Conservation (phyloP, 345 rosid species). For the Linum usitatissimum region DNA sequence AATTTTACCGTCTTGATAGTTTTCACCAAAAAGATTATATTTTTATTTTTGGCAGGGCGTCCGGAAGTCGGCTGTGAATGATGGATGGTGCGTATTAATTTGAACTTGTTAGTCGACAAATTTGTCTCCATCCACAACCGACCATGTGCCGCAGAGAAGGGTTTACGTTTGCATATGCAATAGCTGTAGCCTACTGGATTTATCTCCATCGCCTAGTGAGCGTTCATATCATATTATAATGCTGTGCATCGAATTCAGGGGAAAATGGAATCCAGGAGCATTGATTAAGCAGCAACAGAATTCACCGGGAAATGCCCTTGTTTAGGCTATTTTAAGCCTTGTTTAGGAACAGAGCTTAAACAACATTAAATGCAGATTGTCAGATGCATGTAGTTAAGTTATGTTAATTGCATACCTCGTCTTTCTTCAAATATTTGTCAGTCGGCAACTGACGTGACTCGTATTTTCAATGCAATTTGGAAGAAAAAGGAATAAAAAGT, state of each 20-base stretch:
- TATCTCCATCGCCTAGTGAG: background rate
- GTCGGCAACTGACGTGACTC: background rate
- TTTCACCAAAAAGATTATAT: too few relatives aligned
- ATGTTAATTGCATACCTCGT: background rate
- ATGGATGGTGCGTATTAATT: too few relatives aligned
- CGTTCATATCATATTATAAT: background rate
- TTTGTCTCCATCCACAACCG: background rate
- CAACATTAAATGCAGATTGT: background rate
- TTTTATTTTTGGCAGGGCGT: too few relatives aligned
- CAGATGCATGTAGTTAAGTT: background rate
- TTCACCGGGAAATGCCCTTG: background rate
- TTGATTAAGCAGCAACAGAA: background rate
- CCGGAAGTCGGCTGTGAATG: too few relatives aligned
- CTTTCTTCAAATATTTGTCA: background rate
- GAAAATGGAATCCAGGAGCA: background rate
- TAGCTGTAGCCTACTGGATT: background rate
- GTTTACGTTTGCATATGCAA: background rate
- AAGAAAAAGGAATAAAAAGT: constrained; percentile 11
- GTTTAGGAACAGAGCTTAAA: background rate
- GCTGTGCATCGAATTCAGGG: background rate
- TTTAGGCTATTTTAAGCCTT: too few relatives aligned
- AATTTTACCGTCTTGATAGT: too few relatives aligned
- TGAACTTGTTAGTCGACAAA: background rate
- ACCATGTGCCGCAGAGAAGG: background rate
- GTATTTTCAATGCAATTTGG: background rate